Conservation (phyloP, 2,329 filamentous ascomycete genomes). For the Colletotrichum sp. region DNA sequence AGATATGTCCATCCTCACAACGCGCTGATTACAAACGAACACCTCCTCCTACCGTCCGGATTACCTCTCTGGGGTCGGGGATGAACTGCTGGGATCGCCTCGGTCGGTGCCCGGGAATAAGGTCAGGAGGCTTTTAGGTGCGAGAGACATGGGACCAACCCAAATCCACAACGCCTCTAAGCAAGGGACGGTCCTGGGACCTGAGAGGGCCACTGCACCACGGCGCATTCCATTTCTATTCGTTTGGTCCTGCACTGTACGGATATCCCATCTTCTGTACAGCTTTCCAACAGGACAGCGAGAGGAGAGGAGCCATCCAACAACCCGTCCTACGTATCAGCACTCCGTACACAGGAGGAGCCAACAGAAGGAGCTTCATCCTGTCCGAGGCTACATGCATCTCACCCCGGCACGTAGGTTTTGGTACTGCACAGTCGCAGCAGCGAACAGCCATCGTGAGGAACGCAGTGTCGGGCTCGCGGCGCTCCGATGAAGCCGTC, state of each 20-base stretch:
- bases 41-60: not conserved
- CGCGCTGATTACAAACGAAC: not conserved
- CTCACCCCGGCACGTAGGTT: not conserved
- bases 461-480: not conserved
- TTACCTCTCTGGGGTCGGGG: not conserved
- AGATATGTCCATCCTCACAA: not conserved
- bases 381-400: not conserved
- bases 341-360: not conserved
- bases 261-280: not conserved
- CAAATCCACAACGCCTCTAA: not conserved
- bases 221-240: not conserved
- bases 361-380: not conserved
- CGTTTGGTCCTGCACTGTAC: not conserved
- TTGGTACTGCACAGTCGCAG: not conserved
- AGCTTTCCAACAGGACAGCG: not conserved
- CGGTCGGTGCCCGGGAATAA: not conserved
- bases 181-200: conserved; percentile 2
- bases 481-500: not conserved
- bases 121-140: not conserved
- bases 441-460: not conserved
- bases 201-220: not conserved
- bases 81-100: conserved; percentile 6
- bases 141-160: not conserved
- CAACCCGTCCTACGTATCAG: not conserved
- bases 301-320: not conserved